A percentile compares a stretch with the other conserved stretches of the same genome.
Conservation (phyloP, 768 basidiomycete genomes). For the Leccinum sublutescens region DNA sequence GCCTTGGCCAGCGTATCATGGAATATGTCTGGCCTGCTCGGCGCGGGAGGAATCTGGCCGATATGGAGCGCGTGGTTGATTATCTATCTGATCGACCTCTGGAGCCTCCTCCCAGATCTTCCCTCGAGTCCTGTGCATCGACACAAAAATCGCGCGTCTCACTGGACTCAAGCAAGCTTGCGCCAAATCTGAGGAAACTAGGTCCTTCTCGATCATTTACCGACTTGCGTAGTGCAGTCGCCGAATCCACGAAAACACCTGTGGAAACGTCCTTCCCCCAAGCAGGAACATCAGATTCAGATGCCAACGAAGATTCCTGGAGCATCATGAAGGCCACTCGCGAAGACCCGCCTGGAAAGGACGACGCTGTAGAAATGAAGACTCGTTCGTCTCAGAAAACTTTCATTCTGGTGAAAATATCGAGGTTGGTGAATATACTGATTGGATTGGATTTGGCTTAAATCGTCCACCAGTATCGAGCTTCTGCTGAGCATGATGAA, state of each 20-base stretch:
- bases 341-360: constrained; percentile 29
- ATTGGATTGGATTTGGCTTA: constrained; percentile 19
- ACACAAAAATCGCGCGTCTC: constrained; percentile 33
- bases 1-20: constrained; percentile 76
- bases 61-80: neutral
- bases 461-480: constrained; percentile 48
- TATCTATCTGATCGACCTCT: constrained; percentile 17
- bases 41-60: constrained; percentile 29
- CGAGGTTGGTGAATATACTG: constrained; percentile 45
- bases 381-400: constrained; percentile 78
- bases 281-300: constrained; percentile 16
- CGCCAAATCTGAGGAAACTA: constrained; percentile 49
- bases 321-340: constrained; percentile 17
- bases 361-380: constrained; percentile 80
- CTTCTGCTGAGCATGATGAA: constrained; percentile 76
- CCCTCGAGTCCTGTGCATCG: constrained; percentile 50
- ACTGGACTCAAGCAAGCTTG: constrained; percentile 33
- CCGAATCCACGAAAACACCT: constrained; percentile 30
- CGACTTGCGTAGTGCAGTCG: constrained; percentile 52
- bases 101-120: constrained; percentile 37
- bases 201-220: constrained; percentile 69
- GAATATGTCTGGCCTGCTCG: constrained; percentile 85
- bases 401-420: constrained; percentile 75
- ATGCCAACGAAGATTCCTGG: constrained; percentile 21
- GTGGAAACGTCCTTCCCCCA: constrained; percentile 10